These are phyloP conservation scores for Solanum virginianum DNA, from an alignment of 257 asterid genomes.

Conservation along the genomic window DNA sequence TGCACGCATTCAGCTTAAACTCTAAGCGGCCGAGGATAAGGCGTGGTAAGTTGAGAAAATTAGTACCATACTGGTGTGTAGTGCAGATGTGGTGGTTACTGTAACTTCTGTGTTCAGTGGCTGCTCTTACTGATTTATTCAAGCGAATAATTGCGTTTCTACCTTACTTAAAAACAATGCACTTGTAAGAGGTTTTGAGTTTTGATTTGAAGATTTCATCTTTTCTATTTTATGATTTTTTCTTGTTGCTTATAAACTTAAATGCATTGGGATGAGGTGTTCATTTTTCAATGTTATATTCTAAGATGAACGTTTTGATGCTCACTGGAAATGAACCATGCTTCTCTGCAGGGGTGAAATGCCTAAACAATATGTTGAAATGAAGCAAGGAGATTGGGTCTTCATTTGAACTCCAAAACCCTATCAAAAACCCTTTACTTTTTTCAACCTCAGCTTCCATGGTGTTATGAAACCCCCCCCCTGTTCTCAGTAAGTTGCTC, in stretches of 20 bases:
- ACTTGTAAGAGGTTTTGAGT: background rate
- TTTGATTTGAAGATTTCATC: background rate
- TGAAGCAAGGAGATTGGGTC: conserved; percentile 36
- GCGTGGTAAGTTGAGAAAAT: background rate
- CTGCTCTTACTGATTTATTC: background rate
- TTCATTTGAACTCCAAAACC: background rate
- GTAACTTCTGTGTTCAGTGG: background rate
- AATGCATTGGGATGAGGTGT: background rate
- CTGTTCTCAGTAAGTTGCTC: conserved; percentile 15
- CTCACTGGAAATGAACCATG: conserved; percentile 11
- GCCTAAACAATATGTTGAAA: conserved; percentile 9
- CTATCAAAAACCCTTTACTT: background rate
- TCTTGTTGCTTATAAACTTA: background rate
- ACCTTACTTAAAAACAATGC: background rate
- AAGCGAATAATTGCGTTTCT: background rate
- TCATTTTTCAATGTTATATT: background rate
- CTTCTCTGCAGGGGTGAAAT: conserved; percentile 19
- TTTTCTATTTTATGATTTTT: background rate
- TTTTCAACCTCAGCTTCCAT: background rate
- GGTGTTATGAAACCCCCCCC: background rate
- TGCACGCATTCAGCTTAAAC: background rate
- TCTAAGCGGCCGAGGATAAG: background rate
- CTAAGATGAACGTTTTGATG: conserved; percentile 21
- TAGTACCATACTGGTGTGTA: background rate
- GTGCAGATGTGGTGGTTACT: background rate